Percentiles rank a stretch among this genome's conserved stretches.
phyloP scores from a whole-genome alignment of 1,139 yeast species.

The Candida sojae region DNA sequence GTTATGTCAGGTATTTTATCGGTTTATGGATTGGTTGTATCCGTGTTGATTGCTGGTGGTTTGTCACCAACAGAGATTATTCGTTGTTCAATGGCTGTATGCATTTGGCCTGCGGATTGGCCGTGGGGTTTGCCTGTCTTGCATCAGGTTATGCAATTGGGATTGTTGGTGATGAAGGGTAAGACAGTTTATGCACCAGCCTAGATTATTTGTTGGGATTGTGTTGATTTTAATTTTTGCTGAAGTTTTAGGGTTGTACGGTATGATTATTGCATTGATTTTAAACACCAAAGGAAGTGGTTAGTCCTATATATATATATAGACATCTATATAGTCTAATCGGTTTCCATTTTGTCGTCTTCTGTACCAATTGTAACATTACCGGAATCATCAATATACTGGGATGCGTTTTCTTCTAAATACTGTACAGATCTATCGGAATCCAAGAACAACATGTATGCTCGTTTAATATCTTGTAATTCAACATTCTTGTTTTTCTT shows the following conservation, averaged over 20 bases:
- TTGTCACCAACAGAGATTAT: slow-evolving; percentile 73
- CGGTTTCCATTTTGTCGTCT: slow-evolving; percentile 55
- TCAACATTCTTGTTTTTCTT: slow-evolving; percentile 74
- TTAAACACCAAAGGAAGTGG: slow-evolving; percentile 86
- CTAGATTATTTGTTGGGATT: slow-evolving; percentile 96
- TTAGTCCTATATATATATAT: not conserved
- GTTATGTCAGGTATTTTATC: slow-evolving; percentile 98
- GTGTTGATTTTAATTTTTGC: slow-evolving; percentile 96
- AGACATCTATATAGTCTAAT: slow-evolving; percentile 15
- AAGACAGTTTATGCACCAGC: slow-evolving; percentile 94
- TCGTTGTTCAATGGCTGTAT: slow-evolving; percentile 92
- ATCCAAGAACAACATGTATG: slow-evolving; percentile 85
- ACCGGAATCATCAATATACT: slow-evolving; percentile 75
- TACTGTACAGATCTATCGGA: slow-evolving; percentile 83
- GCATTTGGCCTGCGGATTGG: slow-evolving; percentile 94
- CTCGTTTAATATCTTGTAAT: slow-evolving; percentile 82
- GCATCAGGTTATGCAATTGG: slow-evolving; percentile 99
- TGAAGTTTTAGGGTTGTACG: slow-evolving; percentile 95
- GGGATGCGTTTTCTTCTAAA: slow-evolving; percentile 65
- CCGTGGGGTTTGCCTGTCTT: slow-evolving; percentile 94
- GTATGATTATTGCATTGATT: slow-evolving; percentile 88
- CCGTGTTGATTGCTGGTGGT: slow-evolving; percentile 94
- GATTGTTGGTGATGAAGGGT: slow-evolving; percentile 98
- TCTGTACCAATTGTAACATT: slow-evolving; percentile 52
- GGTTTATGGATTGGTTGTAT: slow-evolving; percentile 93